Base-by-base conservation (phyloP, 2,329 filamentous ascomycete species). In the Diaporthe sp. region DNA sequence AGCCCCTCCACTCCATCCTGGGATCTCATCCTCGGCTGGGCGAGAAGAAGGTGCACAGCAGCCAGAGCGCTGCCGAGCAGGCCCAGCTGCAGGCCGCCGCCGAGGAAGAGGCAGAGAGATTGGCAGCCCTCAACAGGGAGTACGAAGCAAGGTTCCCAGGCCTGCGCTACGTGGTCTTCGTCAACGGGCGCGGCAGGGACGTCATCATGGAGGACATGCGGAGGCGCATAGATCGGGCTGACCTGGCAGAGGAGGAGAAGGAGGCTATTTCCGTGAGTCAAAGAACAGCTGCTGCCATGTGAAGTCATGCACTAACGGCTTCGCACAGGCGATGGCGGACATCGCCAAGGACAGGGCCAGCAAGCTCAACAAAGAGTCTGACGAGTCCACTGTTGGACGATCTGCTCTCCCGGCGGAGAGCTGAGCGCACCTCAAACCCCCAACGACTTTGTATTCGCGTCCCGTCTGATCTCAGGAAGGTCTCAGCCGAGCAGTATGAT, bases 111-210 rank as follows among this genome's bases (percentile, higher is more conserved):
- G 87, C 86, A 12, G 85, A 86, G 75, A 84, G 86, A 80, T 84
- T 98, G 76, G 87, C 86, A 9, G 82, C 81, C 42, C 84, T 98
- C 80, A 98, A 98, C 82, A 84, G 84, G 15, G 91, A 94, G 83
- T 98, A 98, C 82, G 96, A 98, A 83, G 86, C 86, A n/a, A 88
- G 80, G 74, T 98, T 96, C 83, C 95, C 95, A 0, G 95, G 96
- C 0, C 83, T 98, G 82, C 89, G 93, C 84, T 98, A 97, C 86
- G 95, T 98, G 81, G 94, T 96, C 25, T 98, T 98, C 83, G 96
- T 98, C 74, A 96, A 98, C 82, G 95, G 95, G 0, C 90, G 96
- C 63, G 89, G 90, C 55, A 88, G 95, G 74, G 88, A 90, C 2
- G 90, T 91, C 77, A 93, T 98, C 73, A 95, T 98, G 93, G 88